Conservation (phyloP, 768 basidiomycete genomes). For the Tylopilus intermedius region DNA sequence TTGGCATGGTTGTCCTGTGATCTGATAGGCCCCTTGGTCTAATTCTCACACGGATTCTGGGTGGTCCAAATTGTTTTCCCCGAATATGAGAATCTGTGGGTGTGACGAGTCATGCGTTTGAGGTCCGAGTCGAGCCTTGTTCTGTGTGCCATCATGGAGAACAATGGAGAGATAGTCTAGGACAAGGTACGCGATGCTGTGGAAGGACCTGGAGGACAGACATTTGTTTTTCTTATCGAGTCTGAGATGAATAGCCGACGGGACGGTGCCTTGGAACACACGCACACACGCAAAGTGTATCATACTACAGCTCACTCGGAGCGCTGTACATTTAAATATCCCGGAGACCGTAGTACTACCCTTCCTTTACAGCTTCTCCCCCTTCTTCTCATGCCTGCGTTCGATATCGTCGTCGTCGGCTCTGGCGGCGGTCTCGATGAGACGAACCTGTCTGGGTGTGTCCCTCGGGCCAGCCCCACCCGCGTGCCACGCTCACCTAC, state of each 20-base stretch:
- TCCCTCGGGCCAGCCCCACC: slow-evolving; percentile 6
- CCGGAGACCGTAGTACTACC: background rate
- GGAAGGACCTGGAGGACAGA: background rate
- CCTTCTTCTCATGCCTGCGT: slow-evolving; percentile 41
- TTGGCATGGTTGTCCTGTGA: background rate
- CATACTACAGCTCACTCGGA: no score
- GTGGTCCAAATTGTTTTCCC: background rate
- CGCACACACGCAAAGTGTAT: background rate
- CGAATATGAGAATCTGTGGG: background rate
- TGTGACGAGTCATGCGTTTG: background rate
- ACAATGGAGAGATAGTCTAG: background rate
- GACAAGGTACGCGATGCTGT: no score
- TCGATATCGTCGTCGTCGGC: slow-evolving; percentile 76
- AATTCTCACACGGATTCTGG: background rate
- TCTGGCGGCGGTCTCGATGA: slow-evolving; percentile 89
- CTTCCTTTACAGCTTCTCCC: background rate
- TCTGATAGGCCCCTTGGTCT: no score
- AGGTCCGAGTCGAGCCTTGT: background rate
- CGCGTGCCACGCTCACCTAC: background rate
- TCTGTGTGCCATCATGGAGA: background rate
- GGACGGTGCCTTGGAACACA: slow-evolving; percentile 14
- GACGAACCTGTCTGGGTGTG: slow-evolving; percentile 82
- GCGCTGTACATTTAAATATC: background rate
- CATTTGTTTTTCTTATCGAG: background rate
- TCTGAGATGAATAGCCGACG: slow-evolving; percentile 17